Base-by-base conservation (phyloP, 768 basidiomycete genomes). In the Serpula lacrymans region DNA sequence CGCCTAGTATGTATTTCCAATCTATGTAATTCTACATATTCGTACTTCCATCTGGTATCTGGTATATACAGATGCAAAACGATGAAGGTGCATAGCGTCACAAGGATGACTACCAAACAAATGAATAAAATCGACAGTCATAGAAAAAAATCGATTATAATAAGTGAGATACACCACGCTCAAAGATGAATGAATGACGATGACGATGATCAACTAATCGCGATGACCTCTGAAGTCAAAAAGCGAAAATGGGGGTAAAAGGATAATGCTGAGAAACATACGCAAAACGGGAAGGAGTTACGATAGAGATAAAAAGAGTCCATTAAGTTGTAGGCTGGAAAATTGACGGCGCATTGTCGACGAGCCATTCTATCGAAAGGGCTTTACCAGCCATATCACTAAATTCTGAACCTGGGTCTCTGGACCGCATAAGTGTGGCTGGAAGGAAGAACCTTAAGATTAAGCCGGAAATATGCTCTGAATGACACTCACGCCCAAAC, bases 371-470 rank as follows among this genome's bases (percentile, higher is more conserved):
- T 37, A 99, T 74, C 53, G 86, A 80, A 43, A 93, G 75, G 5
- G 95, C 90, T 64, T 95, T 97, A 39, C 91, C 90, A 6, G 90
- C 94, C 89, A 98, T 98, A 62, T 99, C 95, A 54, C 82, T 86
- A 67, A 97, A 97, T 67, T 98, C 96, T 13, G 88, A 80, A 20
- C 75, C 74, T 3, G 86, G 82, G 58, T 94, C 86, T 24, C 78
- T 76, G 6, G 95, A 94, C 53, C 88, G 80, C 84, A 97, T 89
- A 14, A 99, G 71, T 1, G 95, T 98, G 9, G 95, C 94, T 98
- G 50, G 2, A 57, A 39, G 40, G 11, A 5, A 51, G n/a, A 24
- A 34, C 18, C 45, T 49, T 27, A 53, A 39, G 34, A 37, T 27
- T 5, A 16, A 30, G 12, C 14, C 30, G 9, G 6, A 27, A 17